A percentile compares a stretch with the other conserved stretches of the same genome.
These are phyloP conservation scores for Saksenaea oblongispora DNA, from an alignment of 371 early-diverging fungal genomes.

Conservation along the genomic window DNA sequence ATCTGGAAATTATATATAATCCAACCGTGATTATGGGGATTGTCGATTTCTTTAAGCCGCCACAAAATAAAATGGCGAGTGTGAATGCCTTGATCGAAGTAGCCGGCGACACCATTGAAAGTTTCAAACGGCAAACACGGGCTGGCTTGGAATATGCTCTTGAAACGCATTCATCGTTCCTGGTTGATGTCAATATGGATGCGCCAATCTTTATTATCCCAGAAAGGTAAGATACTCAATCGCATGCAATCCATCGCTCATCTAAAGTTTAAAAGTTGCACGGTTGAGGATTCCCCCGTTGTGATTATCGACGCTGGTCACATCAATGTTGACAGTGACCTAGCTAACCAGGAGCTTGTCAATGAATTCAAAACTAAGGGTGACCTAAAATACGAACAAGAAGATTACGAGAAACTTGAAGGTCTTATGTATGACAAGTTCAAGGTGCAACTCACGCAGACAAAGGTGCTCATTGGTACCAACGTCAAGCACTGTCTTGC, in stretches of 20 bases:
- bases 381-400: conserved; percentile 43
- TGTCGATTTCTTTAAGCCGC: conserved; percentile 74
- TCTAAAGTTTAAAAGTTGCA: conserved; percentile 29
- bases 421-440: conserved; percentile 83
- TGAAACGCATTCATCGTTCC: conserved; percentile 75
- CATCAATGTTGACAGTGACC: conserved; percentile 77
- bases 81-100: conserved; percentile 59
- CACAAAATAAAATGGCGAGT: conserved; percentile 61
- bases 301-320: conserved; percentile 87
- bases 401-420: conserved; percentile 63
- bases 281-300: conserved; percentile 49
- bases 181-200: conserved; percentile 78
- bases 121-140: conserved; percentile 74
- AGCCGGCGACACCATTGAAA: conserved; percentile 76
- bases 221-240: conserved; percentile 44
- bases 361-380: conserved; percentile 60
- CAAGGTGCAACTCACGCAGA: conserved; percentile 63
- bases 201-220: conserved; percentile 90
- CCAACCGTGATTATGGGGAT: conserved; percentile 66
- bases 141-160: conserved; percentile 79
- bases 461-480: conserved; percentile 66
- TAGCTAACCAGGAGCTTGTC: conserved; percentile 62
- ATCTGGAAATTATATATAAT: conserved; percentile 80
- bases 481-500: conserved; percentile 68
- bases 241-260: background rate